phyloP scores from a whole-genome alignment of 495 filamentous ascomycete genomes.

The Tuber borchii region DNA sequence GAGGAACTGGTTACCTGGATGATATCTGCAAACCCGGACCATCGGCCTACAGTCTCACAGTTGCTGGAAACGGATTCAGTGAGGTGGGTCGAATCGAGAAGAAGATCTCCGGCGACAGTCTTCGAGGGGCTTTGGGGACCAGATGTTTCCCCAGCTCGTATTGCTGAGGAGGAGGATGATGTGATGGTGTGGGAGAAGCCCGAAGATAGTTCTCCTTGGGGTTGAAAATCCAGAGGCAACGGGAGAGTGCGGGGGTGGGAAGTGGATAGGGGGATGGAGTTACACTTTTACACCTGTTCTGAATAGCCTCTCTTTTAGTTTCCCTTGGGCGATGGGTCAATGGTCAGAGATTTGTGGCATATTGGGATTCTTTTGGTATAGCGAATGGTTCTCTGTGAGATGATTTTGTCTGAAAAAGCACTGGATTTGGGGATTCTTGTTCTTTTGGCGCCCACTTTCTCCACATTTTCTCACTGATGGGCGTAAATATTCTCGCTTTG shows the following conservation, averaged over 20 bases:
- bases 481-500: conserved; percentile 17
- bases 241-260: conserved; percentile 17
- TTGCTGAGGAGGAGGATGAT: conserved; percentile 26
- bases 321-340: conserved; percentile 14
- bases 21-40: conserved; percentile 66
- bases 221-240: not conserved
- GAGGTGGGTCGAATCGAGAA: conserved; percentile 65
- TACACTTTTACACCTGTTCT: conserved; percentile 25
- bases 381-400: conserved; percentile 14
- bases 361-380: conserved; percentile 15
- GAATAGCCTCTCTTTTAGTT: conserved; percentile 23
- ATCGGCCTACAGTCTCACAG: conserved; percentile 67
- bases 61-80: conserved; percentile 62
- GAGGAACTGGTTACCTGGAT: conserved; percentile 83
- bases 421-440: conserved; percentile 11
- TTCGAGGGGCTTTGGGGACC: conserved; percentile 96
- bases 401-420: conserved; percentile 12
- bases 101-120: conserved; percentile 77
- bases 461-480: conserved; percentile 17
- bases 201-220: not conserved
- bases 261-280: conserved; percentile 32
- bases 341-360: conserved; percentile 14
- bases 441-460: conserved; percentile 22
- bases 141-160: conserved; percentile 41
- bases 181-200: conserved; percentile 16